A percentile compares a stretch with the other conserved stretches of the same genome.
Evolutionary conservation across 2,329 filamentous ascomycete genomes (phyloP).

Genomic region (Colletotrichum cereale): DNA sequence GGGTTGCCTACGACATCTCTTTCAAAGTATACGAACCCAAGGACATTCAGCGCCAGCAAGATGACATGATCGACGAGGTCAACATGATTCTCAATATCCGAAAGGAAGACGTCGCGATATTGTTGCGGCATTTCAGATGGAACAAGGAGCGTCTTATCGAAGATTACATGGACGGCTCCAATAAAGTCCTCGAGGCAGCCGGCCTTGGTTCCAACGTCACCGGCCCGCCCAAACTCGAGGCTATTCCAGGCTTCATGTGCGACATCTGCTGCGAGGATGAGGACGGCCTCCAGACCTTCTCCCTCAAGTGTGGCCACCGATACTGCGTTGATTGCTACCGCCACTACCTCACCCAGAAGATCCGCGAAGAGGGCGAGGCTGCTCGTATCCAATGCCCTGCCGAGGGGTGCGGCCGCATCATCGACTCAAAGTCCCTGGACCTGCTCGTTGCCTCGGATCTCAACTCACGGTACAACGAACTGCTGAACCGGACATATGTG

Average conservation of each 20-base stretch:
- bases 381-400: conserved; percentile 94
- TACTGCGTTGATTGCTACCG: conserved; percentile 94
- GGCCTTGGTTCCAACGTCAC: conserved; percentile 78
- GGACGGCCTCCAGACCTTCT: conserved; percentile 82
- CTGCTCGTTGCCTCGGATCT: conserved; percentile 75
- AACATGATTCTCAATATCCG: conserved; percentile 91
- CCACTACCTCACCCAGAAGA: conserved; percentile 93
- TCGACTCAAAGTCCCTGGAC: conserved; percentile 89
- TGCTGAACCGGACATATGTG: conserved; percentile 94
- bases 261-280: conserved; percentile 97
- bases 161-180: conserved; percentile 91
- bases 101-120: conserved; percentile 89
- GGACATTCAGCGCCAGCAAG: conserved; percentile 88
- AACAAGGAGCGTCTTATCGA: conserved; percentile 97
- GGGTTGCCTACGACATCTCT: conserved; percentile 84
- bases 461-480: conserved; percentile 78
- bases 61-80: conserved; percentile 88
- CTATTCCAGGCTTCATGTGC: conserved; percentile 83
- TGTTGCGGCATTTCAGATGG: conserved; percentile 91
- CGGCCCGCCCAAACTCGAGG: conserved; percentile 75
- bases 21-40: conserved; percentile 84
- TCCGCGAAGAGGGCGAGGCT: conserved; percentile 94
- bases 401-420: conserved; percentile 87
- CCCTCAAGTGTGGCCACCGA: conserved; percentile 93
- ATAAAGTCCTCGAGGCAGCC: conserved; percentile 84